Percentiles rank a stretch among this genome's conserved stretches.
phyloP scores from a whole-genome alignment of 805 yeast genomes.

The Naumovozyma baii region DNA sequence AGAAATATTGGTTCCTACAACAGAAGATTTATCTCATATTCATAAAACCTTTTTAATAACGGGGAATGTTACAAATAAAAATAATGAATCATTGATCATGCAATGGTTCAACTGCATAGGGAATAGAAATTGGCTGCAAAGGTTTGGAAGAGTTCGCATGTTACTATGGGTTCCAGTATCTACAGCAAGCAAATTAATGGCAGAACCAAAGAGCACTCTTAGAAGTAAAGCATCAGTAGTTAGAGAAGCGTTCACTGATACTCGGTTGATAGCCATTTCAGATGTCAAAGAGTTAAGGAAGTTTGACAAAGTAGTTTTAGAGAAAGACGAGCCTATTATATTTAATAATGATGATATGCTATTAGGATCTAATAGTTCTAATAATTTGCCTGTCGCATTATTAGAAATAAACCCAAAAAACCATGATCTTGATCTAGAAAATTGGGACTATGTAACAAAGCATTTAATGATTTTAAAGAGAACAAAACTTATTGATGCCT shows the following conservation, averaged over 20 bases:
- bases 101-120: conserved; percentile 68
- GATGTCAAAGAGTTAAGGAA: conserved; percentile 10
- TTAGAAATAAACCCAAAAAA: conserved; percentile 47
- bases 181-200: conserved; percentile 53
- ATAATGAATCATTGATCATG: conserved; percentile 58
- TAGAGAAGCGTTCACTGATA: conserved; percentile 52
- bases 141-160: conserved; percentile 66
- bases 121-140: conserved; percentile 63
- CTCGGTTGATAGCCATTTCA: conserved; percentile 46
- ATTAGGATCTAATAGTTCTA: conserved; percentile 7
- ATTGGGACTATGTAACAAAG: conserved; percentile 59
- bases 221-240: conserved; percentile 59
- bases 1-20: conserved; percentile 35
- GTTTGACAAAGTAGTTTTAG: conserved; percentile 15
- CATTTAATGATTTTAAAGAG: conserved; percentile 43
- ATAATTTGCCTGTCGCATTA: conserved; percentile 39
- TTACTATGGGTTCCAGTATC: conserved; percentile 54
- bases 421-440: conserved; percentile 39
- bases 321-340: conserved; percentile 26
- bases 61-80: conserved; percentile 45
- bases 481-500: conserved; percentile 37
- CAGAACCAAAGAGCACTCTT: conserved; percentile 40
- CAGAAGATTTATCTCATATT: conserved; percentile 32
- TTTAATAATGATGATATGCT: conserved; percentile 26
- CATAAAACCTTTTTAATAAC: conserved; percentile 48